Evolutionary conservation across 768 basidiomycete genomes (phyloP), one percentile per base, ranked within the genome.

Genomic region (Boletus sp.): DNA sequence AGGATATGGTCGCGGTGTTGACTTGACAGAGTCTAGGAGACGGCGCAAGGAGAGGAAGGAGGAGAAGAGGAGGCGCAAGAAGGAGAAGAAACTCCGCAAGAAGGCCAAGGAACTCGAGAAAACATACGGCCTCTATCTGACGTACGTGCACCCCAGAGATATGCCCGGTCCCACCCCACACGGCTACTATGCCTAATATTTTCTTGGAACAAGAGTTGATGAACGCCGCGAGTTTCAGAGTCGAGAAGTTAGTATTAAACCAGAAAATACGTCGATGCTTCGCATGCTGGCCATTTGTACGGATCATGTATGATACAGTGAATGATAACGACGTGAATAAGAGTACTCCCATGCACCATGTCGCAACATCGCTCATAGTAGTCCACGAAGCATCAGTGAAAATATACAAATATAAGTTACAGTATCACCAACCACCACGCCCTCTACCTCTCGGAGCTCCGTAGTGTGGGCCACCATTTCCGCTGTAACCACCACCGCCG

Each of bases 91-190:
- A 65, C 72, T 77, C 44, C 79, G 78, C 64, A 78, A 73, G 62
- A 83, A 79, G 66, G 80, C 79, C 39, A 83, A 76, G 64, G 81
- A 81, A 54, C 78, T 76, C 38, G 83, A 83, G 59, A 85, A 78
- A 70, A 78, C 75, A 51, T 91, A 88, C 65, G 63, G 81, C 3
- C 68, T 91, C 35, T 90, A 84, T 65, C 61, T 90, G 48, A 77
- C 75, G 10, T 88, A 78, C 64, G 57, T 83, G 21, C 58, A 70
- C 15, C 74, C 72, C 41, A 67, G 68, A 50, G 69, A 71, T 14
- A 14, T 63, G 27, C 59, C 72, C 2, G 61, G 64, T 23, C 55
- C 65, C n/a, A 49, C 29, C 32, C 64, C 54, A 23, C 63, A 67
- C 43, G 64, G 67, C 29, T 68, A 70, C 61, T 69, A 71, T 25